phyloP scores from a whole-genome alignment of 768 basidiomycete species.

The Lactarius trivialis region DNA sequence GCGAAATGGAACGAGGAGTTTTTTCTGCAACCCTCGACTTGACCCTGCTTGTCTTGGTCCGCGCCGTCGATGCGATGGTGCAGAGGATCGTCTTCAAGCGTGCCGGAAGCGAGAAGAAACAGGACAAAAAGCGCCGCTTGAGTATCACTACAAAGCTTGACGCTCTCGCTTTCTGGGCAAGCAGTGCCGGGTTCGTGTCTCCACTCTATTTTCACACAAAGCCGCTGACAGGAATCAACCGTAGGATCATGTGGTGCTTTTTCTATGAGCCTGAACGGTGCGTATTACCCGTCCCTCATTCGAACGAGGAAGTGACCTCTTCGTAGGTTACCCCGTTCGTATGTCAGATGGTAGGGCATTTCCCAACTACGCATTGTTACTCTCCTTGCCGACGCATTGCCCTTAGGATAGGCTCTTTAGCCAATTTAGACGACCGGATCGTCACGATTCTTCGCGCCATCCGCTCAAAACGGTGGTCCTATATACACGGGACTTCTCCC shows the following conservation, averaged over 20 bases:
- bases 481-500: slow-evolving; percentile 37
- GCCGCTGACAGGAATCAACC: neutral
- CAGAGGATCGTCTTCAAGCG: slow-evolving; percentile 43
- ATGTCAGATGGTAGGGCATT: slow-evolving; percentile 53
- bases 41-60: slow-evolving; percentile 59
- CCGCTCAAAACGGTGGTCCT: slow-evolving; percentile 54
- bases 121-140: slow-evolving; percentile 30
- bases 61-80: slow-evolving; percentile 57
- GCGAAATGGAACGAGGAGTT: neutral
- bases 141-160: slow-evolving; percentile 47
- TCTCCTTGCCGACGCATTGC: neutral
- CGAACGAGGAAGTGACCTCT: slow-evolving; percentile 2
- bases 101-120: slow-evolving; percentile 26
- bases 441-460: slow-evolving; percentile 47
- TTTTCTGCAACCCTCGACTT: slow-evolving; percentile 60
- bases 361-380: neutral
- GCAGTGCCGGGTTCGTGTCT: slow-evolving; percentile 58
- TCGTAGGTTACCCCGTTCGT: slow-evolving; percentile 51
- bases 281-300: neutral
- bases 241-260: slow-evolving; percentile 86
- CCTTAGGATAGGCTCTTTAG: slow-evolving; percentile 58
- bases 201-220: neutral
- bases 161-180: slow-evolving; percentile 68
- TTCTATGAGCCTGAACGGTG: slow-evolving; percentile 72
- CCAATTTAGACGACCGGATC: slow-evolving; percentile 58